Conservation (phyloP, 768 basidiomycete species). For the Tulasnella calospora region DNA sequence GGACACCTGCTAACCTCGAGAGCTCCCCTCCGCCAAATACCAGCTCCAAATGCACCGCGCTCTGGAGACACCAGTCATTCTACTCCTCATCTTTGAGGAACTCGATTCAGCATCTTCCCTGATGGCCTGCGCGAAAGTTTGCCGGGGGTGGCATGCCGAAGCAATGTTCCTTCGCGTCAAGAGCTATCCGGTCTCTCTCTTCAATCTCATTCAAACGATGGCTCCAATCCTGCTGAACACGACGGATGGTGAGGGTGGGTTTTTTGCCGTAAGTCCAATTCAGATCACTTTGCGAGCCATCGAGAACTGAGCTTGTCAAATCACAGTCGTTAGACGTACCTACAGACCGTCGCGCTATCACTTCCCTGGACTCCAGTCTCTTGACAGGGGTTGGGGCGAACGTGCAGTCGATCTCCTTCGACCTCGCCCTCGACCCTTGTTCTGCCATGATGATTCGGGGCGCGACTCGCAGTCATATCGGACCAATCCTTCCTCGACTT, state of each 20-base stretch:
- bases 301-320: not conserved
- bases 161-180: not conserved
- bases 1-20: not conserved
- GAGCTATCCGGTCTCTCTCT: not conserved
- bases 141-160: not conserved
- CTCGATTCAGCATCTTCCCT: not conserved
- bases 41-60: no score
- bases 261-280: not conserved
- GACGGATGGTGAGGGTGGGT: not conserved
- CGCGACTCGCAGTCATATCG: not conserved
- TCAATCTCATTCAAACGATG: not conserved
- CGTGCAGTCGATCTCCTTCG: not conserved
- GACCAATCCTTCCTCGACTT: not conserved
- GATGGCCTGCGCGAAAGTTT: not conserved
- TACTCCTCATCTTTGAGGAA: no score
- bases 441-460: not conserved
- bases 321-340: not conserved
- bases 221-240: not conserved
- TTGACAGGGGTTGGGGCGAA: not conserved
- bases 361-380: not conserved
- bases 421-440: not conserved
- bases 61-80: no score
- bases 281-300: not conserved
- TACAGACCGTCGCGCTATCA: no score
- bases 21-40: no score